Percentiles rank a stretch among this genome's conserved stretches.
Evolutionary conservation across 495 filamentous ascomycete genomes (phyloP).

Genomic region (Aspergillus baeticus): DNA sequence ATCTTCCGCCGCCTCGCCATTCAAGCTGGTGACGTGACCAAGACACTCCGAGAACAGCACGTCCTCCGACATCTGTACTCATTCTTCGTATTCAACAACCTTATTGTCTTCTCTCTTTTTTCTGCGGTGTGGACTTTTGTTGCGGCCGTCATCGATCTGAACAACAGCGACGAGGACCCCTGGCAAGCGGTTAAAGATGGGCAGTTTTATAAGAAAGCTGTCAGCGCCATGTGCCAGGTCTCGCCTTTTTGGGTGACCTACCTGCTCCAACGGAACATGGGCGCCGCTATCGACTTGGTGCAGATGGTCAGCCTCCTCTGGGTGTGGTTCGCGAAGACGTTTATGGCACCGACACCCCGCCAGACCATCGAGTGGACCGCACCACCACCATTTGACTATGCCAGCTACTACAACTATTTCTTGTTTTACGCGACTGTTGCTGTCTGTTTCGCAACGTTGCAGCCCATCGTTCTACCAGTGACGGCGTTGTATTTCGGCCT

Average conservation of each 20-base stretch:
- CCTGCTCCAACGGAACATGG: slow-evolving; percentile 87
- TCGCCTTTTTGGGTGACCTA: slow-evolving; percentile 94
- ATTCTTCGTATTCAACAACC: slow-evolving; percentile 98
- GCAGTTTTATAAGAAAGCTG: slow-evolving; percentile 57
- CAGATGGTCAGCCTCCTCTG: slow-evolving; percentile 78
- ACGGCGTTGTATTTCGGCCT: slow-evolving; percentile 87
- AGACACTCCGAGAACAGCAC: slow-evolving; percentile 90
- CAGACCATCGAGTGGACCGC: slow-evolving; percentile 93
- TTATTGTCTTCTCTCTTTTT: slow-evolving; percentile 92
- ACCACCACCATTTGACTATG: slow-evolving; percentile 90
- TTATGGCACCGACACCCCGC: slow-evolving; percentile 83
- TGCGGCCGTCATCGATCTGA: slow-evolving; percentile 58
- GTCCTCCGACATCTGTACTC: slow-evolving; percentile 88
- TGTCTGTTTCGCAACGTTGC: slow-evolving; percentile 79
- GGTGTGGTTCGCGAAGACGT: slow-evolving; percentile 79
- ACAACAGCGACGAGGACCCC: slow-evolving; percentile 48
- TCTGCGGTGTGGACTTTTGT: slow-evolving; percentile 72
- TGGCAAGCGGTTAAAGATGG: slow-evolving; percentile 67
- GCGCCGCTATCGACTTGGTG: slow-evolving; percentile 83
- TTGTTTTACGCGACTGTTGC: slow-evolving; percentile 90
- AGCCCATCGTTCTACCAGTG: slow-evolving; percentile 87
- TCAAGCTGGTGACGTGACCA: slow-evolving; percentile 79
- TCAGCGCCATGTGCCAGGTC: slow-evolving; percentile 69
- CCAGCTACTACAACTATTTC: slow-evolving; percentile 94
- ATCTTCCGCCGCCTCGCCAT: slow-evolving; percentile 84